These are phyloP conservation scores for Hippophae tibetana DNA, from an alignment of 306 rosid genomes.

Conservation along the genomic window DNA sequence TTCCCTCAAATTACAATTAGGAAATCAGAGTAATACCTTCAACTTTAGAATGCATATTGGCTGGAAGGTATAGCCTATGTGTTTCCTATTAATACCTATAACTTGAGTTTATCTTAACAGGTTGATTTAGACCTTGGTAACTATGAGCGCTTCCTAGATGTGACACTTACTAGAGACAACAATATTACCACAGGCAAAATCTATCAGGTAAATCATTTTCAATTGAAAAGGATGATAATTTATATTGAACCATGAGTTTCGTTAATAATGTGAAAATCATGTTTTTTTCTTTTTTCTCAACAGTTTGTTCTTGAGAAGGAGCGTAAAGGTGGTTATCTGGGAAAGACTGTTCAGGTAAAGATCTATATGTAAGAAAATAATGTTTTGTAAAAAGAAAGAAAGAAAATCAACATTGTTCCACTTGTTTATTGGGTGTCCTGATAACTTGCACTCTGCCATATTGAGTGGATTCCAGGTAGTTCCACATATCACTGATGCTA, in stretches of 20 bases:
- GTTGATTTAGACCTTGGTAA: constrained; percentile 99
- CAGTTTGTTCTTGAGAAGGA: constrained; percentile 98
- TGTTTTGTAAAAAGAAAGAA: background rate
- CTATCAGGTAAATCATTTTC: constrained; percentile 54
- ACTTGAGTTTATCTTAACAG: constrained; percentile 31
- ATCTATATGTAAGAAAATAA: constrained; percentile 6
- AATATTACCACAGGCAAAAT: constrained; percentile 94
- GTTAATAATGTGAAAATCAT: background rate
- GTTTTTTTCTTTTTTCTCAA: constrained; percentile 1
- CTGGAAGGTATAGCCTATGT: background rate
- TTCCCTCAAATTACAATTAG: background rate
- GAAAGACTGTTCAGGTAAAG: constrained; percentile 95
- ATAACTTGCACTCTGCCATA: constrained; percentile 13
- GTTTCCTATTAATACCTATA: background rate
- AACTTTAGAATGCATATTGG: background rate
- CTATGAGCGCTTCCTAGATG: constrained; percentile 90
- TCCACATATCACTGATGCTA: constrained; percentile 95
- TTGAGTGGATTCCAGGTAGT: constrained; percentile 59
- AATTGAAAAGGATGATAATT: background rate
- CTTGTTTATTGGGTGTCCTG: constrained; percentile 2
- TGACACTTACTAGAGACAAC: constrained; percentile 79
- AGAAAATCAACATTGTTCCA: background rate
- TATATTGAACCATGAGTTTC: background rate
- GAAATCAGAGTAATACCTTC: background rate
- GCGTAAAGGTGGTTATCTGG: constrained; percentile 86